Evolutionary conservation across 192 early-diverging fungal genomes (phyloP), one percentile per base, ranked within the genome.

Genomic region (Pilaira anomala): DNA sequence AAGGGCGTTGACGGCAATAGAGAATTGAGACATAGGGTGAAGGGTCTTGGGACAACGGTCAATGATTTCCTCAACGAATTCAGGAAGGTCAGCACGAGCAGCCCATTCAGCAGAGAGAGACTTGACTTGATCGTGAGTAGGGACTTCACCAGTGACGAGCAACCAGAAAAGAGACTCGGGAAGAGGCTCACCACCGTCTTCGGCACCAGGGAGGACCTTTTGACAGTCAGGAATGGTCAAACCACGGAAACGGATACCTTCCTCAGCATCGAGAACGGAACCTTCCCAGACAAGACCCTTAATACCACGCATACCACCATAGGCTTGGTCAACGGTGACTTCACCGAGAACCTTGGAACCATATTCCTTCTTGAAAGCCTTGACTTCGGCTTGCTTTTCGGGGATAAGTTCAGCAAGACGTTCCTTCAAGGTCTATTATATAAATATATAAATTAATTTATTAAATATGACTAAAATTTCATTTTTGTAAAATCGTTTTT

Each of bases 251-350:
- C 92, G 90, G 77, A 98, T 98, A 77, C 97, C 97, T 84, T 98
- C 97, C 52, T 97, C 88, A 56, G 97, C 81, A 75, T 98, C 97
- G 56, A 98, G 84, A 42, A 98, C 93, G 74, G 97, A 98, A 62
- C 92, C 92, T 78, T 98, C 97, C 92, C 92, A 96, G 78, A 98
- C 83, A 67, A 98, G 88, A 76, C 95, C 95, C 88, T 98, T 98
- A 85, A 98, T 94, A 63, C 95, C 97, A 78, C 97, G 90, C 95
- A 98, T 98, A 74, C 97, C 96, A 70, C 96, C 96, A 77, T 97
- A 97, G 33, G 76, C 91, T 91, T 96, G 96, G 80, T 98, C 94
- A 68, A 98, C 93, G 29, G 97, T 97, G 67, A 89, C 92, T 75
- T 93, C 87, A 65, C 97, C 97, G 48, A 98, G 83, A 56, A 90